Evolutionary conservation across 805 yeast species (phyloP), one percentile per base, ranked within the genome.

Genomic region (Saturnispora sekii): DNA sequence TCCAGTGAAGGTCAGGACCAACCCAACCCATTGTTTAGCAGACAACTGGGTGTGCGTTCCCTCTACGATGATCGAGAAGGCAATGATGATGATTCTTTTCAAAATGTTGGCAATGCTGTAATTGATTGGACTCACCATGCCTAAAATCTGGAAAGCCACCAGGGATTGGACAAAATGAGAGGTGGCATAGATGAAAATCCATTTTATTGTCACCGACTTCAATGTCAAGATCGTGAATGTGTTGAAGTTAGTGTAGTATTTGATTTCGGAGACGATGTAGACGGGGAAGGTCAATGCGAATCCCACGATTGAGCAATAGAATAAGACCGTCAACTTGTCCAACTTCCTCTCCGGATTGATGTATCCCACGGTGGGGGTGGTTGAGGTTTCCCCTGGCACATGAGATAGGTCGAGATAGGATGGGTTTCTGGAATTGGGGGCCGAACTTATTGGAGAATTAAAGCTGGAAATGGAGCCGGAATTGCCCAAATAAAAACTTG

Each of bases 41-140:
- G 59, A 60, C 35, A 70, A 56, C n/a, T 54, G 52, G n/a, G 41
- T 50, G 30, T 43, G 38, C 9, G 63, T 66, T 29, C 79, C 75
- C 59, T 83, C 90, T 70, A 82, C 73, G 2, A 79, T 45, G 46
- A 84, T 73, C 1, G 88, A 80, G 50, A 77, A 75, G 17, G 76
- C 61, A 45, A 84, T 84, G 39, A 83, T 81, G 28, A 80, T 76
- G 46, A 84, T 83, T 55, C 90, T 67, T 55, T 84, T 84, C 62
- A 82, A 60, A 41, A 84, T 83, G 59, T 80, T 84, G 29, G 89
- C 93, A 56, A 84, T 80, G 35, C 87, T 79, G 60, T 84, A 84
- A 57, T 81, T 81, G 39, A 84, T 82, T 4, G 93, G 84, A n/a
- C 81, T 72, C 18, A 83, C 70, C 53, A 73, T 58, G 2, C 90